Evolutionary conservation across 768 basidiomycete species (phyloP), one percentile per base, ranked within the genome.

Genomic region (Serendipita sp.): DNA sequence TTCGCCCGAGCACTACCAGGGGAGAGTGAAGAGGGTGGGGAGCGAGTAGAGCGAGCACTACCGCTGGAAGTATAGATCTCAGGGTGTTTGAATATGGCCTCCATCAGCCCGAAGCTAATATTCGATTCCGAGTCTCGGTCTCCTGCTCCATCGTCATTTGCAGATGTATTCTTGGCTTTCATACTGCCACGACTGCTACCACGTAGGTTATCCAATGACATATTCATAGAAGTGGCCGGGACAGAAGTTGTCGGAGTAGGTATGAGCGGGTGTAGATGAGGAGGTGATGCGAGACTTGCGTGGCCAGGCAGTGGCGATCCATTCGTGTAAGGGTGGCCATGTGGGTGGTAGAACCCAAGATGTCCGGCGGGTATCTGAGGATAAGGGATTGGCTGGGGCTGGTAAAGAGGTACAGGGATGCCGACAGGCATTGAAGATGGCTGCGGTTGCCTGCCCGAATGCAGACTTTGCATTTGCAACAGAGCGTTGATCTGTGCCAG

Each of bases 401-500:
- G 33, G n/a, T 58, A 58, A 9, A 58, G 26, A n/a, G 53, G 53
- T 22, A 58, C 53, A 30, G 53, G 53, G 53, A 58, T 58, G 33
- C 53, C 53, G 11, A 58, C 33, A n/a, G 26, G 26, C 53, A 58
- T 22, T 5, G 45, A 9, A 48, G 45, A n/a, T 20, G 45, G 45
- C n/a, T 48, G 45, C 20, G 20, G 5, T 20, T 28, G 20, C 45
- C 45, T 48, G 45, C 20, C 45, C 45, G 7, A n/a, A n/a, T 48
- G 45, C 20, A 48, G 5, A 28, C 20, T 22, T 50, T 50, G 45
- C 45, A 50, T 50, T n/a, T 58, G 53, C 53, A 58, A 22, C 24
- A 58, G 33, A 9, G 53, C 53, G 30, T 58, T 58, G 20, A 58
- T 11, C 30, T 58, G 53, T 22, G 24, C 30, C 24, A 58, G 24